A percentile compares a stretch with the other conserved stretches of the same genome.
These are phyloP conservation scores for Oenanthe javanica DNA, from an alignment of 140 eudicot genomes.

Conservation along the genomic window DNA sequence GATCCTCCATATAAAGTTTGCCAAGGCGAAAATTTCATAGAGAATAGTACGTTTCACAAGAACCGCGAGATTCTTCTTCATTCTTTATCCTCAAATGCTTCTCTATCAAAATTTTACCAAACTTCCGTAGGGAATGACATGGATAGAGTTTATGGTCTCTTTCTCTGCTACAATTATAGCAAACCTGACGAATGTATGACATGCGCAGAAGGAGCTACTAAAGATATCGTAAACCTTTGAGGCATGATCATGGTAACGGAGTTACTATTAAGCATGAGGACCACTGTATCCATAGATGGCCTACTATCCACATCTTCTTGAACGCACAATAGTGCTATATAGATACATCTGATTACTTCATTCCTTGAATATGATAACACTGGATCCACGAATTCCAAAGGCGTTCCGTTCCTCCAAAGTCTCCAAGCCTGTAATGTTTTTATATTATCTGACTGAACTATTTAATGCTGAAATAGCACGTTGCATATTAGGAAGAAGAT, in stretches of 20 bases:
- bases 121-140: constrained; percentile 12
- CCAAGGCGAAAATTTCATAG: not conserved
- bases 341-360: constrained; percentile 21
- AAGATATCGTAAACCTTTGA: constrained; percentile 7
- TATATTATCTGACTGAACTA: not conserved
- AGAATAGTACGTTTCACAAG: constrained; percentile 3
- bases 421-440: constrained; percentile 32
- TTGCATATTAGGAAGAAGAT: not conserved
- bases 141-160: constrained; percentile 22
- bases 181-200: not conserved
- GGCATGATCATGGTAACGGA: constrained; percentile 10
- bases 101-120: constrained; percentile 5
- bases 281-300: constrained; percentile 6
- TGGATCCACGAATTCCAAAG: constrained; percentile 28
- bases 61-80: constrained; percentile 9
- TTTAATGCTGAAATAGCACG: not conserved
- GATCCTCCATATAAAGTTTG: constrained; percentile 2
- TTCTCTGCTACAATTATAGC: constrained; percentile 15
- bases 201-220: not conserved
- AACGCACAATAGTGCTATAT: constrained; percentile 32
- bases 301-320: constrained; percentile 26
- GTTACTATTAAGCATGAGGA: constrained; percentile 5
- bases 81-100: constrained; percentile 17
- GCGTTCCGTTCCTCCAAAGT: constrained; percentile 24
- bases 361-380: not conserved